Evolutionary conservation across 148 eudicot genomes (phyloP).

Genomic region (Vaccinium vitisidaea): DNA sequence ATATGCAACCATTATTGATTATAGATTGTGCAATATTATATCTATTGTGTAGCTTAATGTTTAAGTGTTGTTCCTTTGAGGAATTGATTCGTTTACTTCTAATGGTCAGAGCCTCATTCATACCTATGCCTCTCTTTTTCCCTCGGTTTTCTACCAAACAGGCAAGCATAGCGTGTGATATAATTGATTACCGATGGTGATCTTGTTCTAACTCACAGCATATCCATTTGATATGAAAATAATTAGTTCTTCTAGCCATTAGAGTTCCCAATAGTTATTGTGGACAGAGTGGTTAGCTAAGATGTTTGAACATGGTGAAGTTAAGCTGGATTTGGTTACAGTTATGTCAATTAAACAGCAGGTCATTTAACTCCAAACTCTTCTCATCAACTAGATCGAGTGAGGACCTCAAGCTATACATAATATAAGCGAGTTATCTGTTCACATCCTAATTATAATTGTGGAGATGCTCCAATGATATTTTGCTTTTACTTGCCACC

Average conservation of each 20-base stretch:
- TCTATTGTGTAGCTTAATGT: neutral
- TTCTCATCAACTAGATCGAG: neutral
- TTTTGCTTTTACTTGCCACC: neutral
- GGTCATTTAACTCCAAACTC: neutral
- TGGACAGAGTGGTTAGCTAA: neutral
- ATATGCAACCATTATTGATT: neutral
- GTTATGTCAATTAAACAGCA: neutral
- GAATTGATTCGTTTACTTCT: neutral
- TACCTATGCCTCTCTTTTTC: neutral
- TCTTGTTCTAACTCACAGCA: neutral
- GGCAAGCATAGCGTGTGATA: neutral
- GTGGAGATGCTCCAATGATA: neutral
- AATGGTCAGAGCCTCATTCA: neutral
- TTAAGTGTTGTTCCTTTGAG: neutral
- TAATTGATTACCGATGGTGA: neutral
- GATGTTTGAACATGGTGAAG: neutral
- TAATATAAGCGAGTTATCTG: neutral
- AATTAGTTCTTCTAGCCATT: neutral
- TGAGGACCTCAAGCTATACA: neutral
- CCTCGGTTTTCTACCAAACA: neutral
- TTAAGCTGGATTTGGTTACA: neutral
- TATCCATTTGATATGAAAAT: neutral
- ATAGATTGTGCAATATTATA: neutral
- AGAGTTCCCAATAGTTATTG: neutral
- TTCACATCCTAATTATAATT: neutral